Evolutionary conservation across 1,284 basidiomycete genomes (phyloP).

Genomic region (Mycosarcoma mackinlayi): DNA sequence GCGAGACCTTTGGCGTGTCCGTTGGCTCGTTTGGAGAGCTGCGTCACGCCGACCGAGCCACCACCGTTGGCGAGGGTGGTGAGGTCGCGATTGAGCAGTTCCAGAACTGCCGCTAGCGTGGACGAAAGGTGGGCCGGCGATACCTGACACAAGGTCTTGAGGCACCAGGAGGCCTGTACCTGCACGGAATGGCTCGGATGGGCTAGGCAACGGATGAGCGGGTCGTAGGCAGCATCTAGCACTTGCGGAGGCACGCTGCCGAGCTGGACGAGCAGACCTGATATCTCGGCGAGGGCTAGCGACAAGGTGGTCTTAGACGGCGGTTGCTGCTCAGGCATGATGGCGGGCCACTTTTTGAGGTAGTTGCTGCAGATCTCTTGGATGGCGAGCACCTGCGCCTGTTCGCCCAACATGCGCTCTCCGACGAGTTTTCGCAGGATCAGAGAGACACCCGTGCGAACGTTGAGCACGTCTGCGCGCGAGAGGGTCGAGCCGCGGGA

Average conservation of each 20-base stretch:
- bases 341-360: conserved; percentile 88
- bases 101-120: conserved; percentile 79
- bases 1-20: conserved; percentile 91
- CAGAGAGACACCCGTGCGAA: conserved; percentile 80
- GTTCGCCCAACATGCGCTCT: conserved; percentile 82
- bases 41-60: conserved; percentile 71
- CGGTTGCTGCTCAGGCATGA: conserved; percentile 84
- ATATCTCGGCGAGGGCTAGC: conserved; percentile 83
- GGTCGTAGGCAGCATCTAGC: conserved; percentile 87
- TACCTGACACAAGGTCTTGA: conserved; percentile 88
- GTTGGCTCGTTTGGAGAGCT: conserved; percentile 80
- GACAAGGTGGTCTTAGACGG: conserved; percentile 80
- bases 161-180: conserved; percentile 84
- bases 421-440: conserved; percentile 87
- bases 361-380: conserved; percentile 84
- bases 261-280: conserved; percentile 85
- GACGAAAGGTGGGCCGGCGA: conserved; percentile 85
- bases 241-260: conserved; percentile 90
- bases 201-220: conserved; percentile 82
- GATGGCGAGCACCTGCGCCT: conserved; percentile 91
- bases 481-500: conserved; percentile 39
- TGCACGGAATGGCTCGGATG: conserved; percentile 90
- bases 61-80: conserved; percentile 69
- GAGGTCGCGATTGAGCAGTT: conserved; percentile 84
- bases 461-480: conserved; percentile 76